Base-by-base conservation (phyloP, 2,329 filamentous ascomycete species). In the Neodidymelliopsis sp. region DNA sequence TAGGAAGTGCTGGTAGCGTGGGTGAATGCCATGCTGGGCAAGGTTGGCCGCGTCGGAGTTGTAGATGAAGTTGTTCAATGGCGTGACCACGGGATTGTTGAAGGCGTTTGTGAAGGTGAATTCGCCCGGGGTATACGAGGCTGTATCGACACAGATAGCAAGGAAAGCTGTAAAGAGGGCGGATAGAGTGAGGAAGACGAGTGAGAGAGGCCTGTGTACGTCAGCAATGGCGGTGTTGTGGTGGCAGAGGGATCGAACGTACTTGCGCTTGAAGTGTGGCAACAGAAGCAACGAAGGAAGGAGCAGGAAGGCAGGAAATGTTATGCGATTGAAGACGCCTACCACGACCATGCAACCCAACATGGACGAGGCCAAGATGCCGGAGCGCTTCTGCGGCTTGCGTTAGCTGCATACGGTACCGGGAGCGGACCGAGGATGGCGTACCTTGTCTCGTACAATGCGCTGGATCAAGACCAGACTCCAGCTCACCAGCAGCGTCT, bases 241-340 rank as follows among this genome's bases (percentile, higher is more conserved):
- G 22, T 7, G 27, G 37, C 13, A 29, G 29, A n/a, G 18, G 18
- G 23, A 23, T n/a, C 15, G 16, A 19, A 76, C 84, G 68, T 75
- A 94, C 89, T 87, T 93, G 72, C 86, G 85, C 71, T 84, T 76
- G 68, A 96, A 94, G 77, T 96, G 89, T 58, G 91, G 91, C 71
- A 97, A 78, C 67, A 99, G 80, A 67, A 86, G 87, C 69, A 96
- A 77, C 25, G 88, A 87, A 42, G 94, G 93, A 69, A 97, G 84
- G 49, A 96, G 52, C 54, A 99, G 76, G 71, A 96, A 99, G 11
- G 92, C 93, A 34, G 93, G 93, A 72, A 97, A 97, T 8, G 94
- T 99, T 66, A 97, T 97, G 59, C 94, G 86, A 75, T 97, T 99
- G 75, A 99, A 99, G 49, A 93, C 77, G 38, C 94, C 94, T 65